Evolutionary conservation across 805 yeast genomes (phyloP).

Genomic region (Zygotorulaspora danielsina): DNA sequence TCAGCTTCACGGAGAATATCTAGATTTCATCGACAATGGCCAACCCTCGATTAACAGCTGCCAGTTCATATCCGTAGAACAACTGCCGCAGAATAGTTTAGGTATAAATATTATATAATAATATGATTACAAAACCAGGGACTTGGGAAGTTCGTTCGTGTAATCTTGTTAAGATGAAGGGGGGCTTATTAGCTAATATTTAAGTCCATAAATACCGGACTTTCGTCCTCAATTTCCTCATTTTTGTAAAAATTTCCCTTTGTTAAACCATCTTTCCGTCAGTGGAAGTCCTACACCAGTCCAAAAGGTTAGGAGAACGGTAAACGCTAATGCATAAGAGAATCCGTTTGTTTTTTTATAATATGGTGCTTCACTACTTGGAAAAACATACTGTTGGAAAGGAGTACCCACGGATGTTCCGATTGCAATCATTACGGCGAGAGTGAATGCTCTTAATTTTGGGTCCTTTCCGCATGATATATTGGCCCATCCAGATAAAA

Average conservation of each 20-base stretch:
- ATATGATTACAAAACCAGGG: too few relatives aligned
- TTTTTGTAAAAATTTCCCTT: not conserved
- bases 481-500: slow-evolving; percentile 16
- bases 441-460: slow-evolving; percentile 26
- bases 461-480: slow-evolving; percentile 22
- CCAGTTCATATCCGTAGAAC: too few relatives aligned
- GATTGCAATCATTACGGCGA: slow-evolving; percentile 28
- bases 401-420: slow-evolving; percentile 27
- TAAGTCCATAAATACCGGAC: too few relatives aligned
- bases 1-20: too few relatives aligned
- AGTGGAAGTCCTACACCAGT: slow-evolving; percentile 25
- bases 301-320: slow-evolving; percentile 23
- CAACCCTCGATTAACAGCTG: too few relatives aligned
- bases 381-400: slow-evolving; percentile 32
- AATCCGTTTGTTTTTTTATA: slow-evolving; percentile 30
- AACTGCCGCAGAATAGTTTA: too few relatives aligned
- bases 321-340: slow-evolving; percentile 26
- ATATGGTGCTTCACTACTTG: slow-evolving; percentile 33
- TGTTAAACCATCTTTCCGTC: slow-evolving; percentile 13
- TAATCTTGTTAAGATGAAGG: too few relatives aligned
- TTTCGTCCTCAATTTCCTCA: too few relatives aligned
- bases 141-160: too few relatives aligned
- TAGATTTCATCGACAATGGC: too few relatives aligned
- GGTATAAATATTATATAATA: too few relatives aligned
- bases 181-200: too few relatives aligned